phyloP scores from a whole-genome alignment of 176 grass and related monocot species.

The Zoysia japonica region DNA sequence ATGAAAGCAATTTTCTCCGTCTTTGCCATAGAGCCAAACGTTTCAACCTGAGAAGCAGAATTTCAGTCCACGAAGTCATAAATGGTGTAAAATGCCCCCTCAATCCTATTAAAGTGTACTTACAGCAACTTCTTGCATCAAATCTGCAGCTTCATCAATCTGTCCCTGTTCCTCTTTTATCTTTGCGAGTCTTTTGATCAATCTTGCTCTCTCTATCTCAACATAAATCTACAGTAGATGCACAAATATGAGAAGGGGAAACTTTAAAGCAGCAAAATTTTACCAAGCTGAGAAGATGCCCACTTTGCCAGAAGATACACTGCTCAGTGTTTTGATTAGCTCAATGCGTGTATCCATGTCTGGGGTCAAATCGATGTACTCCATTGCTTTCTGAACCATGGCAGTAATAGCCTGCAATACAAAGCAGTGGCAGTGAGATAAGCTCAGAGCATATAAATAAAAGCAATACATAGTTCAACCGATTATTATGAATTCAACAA shows the following conservation, averaged over 20 bases:
- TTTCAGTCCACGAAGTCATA: slow-evolving; percentile 20
- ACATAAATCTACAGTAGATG: slow-evolving; percentile 78
- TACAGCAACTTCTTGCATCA: slow-evolving; percentile 99
- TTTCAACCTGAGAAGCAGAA: slow-evolving; percentile 69
- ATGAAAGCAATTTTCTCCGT: slow-evolving; percentile 98
- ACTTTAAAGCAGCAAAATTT: slow-evolving; percentile 20
- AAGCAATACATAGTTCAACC: background rate
- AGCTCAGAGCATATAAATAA: background rate
- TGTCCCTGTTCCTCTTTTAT: slow-evolving; percentile 87
- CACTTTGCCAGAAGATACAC: slow-evolving; percentile 93
- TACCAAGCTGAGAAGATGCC: slow-evolving; percentile 15
- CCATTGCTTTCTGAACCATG: slow-evolving; percentile 94
- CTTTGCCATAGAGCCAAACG: slow-evolving; percentile 97
- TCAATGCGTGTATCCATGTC: slow-evolving; percentile 83
- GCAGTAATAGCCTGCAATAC: slow-evolving; percentile 75
- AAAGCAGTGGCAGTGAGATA: background rate
- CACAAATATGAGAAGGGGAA: background rate
- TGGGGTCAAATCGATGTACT: slow-evolving; percentile 88
- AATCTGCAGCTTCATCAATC: slow-evolving; percentile 95
- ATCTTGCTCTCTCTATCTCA: slow-evolving; percentile 91
- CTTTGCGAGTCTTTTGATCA: slow-evolving; percentile 95
- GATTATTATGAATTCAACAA: background rate
- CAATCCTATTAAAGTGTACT: slow-evolving; percentile 45
- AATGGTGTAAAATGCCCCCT: background rate
- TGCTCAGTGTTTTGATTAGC: slow-evolving; percentile 91